These are phyloP conservation scores for Trichoderma endophyticum DNA, from an alignment of 2,329 filamentous ascomycete genomes.

Conservation along the genomic window DNA sequence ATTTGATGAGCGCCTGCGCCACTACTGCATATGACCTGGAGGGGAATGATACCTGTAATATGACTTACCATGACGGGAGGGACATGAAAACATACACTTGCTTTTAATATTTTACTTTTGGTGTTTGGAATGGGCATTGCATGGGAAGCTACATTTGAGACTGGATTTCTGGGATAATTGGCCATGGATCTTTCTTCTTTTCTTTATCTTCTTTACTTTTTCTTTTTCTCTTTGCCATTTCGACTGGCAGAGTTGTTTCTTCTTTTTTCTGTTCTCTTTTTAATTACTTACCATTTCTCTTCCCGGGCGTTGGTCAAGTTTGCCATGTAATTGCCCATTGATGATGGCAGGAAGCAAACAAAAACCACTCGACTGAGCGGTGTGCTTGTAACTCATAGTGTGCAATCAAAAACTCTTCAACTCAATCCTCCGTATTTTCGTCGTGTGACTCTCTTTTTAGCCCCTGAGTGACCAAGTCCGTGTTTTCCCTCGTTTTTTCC, in stretches of 20 bases:
- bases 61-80: background rate
- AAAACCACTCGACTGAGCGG: background rate
- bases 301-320: background rate
- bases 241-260: background rate
- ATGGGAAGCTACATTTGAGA: background rate
- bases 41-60: slow-evolving; percentile 7
- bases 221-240: background rate
- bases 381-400: background rate
- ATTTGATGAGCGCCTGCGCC: background rate
- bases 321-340: background rate
- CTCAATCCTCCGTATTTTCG: background rate
- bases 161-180: background rate
- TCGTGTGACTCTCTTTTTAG: background rate
- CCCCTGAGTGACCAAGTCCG: background rate
- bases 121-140: background rate
- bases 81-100: background rate
- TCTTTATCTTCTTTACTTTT: background rate
- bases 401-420: background rate
- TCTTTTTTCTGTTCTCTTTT: background rate
- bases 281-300: background rate
- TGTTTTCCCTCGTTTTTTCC: background rate
- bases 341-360: background rate
- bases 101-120: background rate
- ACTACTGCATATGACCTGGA: background rate
- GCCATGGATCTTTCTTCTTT: background rate